phyloP scores from a whole-genome alignment of 2,329 filamentous ascomycete species.

The Monosporascus ibericus region DNA sequence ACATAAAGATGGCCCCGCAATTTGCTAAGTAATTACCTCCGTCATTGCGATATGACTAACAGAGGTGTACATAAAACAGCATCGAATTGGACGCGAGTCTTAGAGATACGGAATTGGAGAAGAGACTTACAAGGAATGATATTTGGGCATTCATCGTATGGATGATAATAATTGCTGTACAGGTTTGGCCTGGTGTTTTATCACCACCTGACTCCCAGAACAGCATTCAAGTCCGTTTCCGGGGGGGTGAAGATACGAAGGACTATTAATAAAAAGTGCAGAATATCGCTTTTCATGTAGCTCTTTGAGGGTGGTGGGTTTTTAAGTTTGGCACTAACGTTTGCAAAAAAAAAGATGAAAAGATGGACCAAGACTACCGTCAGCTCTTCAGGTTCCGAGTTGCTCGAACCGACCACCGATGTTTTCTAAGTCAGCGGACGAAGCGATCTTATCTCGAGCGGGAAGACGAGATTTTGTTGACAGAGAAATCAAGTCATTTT shows the following conservation, averaged over 20 bases:
- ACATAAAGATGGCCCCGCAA: too few species aligned
- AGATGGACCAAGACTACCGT: too few species aligned
- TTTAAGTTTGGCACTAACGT: not conserved
- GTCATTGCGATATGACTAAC: not conserved
- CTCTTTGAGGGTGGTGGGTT: not conserved
- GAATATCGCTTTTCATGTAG: too few species aligned
- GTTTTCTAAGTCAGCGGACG: not conserved
- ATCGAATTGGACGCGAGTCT: not conserved
- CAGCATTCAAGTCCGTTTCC: not conserved
- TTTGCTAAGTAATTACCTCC: too few species aligned
- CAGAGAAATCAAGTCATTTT: not conserved
- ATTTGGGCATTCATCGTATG: constrained; percentile 28
- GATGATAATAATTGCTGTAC: not conserved
- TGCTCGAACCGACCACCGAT: too few species aligned
- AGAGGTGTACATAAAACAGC: not conserved
- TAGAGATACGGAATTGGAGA: not conserved
- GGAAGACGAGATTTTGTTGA: not conserved
- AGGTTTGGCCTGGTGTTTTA: not conserved
- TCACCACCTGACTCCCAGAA: not conserved
- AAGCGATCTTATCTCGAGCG: not conserved
- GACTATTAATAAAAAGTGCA: too few species aligned
- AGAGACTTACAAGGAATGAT: constrained; percentile 26
- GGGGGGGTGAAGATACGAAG: not conserved
- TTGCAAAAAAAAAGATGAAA: not conserved
- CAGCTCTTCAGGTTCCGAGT: too few species aligned